phyloP scores from a whole-genome alignment of 164 flowering plant species.

The Stephania japonica region DNA sequence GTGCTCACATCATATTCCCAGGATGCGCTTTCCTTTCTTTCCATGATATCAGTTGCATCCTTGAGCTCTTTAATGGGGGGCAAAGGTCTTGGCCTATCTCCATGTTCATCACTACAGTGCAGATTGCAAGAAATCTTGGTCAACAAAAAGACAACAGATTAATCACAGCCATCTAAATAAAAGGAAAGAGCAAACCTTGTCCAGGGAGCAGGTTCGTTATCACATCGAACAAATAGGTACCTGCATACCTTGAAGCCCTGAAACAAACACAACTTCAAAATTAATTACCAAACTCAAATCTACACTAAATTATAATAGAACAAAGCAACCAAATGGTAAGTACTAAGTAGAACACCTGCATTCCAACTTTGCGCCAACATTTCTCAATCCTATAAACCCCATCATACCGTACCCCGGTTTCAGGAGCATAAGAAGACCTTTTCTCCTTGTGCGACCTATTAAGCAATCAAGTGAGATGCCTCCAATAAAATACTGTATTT shows the following conservation, averaged over 20 bases:
- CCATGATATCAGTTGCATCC: conserved; percentile 25
- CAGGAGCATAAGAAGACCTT: conserved; percentile 88
- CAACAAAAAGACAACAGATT: neutral
- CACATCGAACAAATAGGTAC: conserved; percentile 36
- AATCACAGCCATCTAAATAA: neutral
- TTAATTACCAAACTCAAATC: neutral
- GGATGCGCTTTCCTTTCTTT: conserved; percentile 26
- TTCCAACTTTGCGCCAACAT: conserved; percentile 82
- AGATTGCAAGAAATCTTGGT: neutral
- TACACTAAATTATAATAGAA: conserved; percentile 10
- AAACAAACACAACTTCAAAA: neutral
- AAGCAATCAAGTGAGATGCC: neutral
- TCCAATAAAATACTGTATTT: neutral
- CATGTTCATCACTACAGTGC: conserved; percentile 26
- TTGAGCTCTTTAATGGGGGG: conserved; percentile 25
- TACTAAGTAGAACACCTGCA: conserved; percentile 35
- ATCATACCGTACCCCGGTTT: conserved; percentile 74
- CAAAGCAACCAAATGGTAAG: conserved; percentile 7
- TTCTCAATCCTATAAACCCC: conserved; percentile 89
- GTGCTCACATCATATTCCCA: conserved; percentile 36
- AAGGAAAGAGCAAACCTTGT: conserved; percentile 23
- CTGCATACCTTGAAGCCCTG: conserved; percentile 36
- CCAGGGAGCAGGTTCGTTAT: conserved; percentile 41
- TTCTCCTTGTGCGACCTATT: conserved; percentile 80
- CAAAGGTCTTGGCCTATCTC: conserved; percentile 28